Evolutionary conservation across 2,329 filamentous ascomycete genomes (phyloP), one percentile per base, ranked within the genome.

Genomic region (Ceratocystis albifundus): DNA sequence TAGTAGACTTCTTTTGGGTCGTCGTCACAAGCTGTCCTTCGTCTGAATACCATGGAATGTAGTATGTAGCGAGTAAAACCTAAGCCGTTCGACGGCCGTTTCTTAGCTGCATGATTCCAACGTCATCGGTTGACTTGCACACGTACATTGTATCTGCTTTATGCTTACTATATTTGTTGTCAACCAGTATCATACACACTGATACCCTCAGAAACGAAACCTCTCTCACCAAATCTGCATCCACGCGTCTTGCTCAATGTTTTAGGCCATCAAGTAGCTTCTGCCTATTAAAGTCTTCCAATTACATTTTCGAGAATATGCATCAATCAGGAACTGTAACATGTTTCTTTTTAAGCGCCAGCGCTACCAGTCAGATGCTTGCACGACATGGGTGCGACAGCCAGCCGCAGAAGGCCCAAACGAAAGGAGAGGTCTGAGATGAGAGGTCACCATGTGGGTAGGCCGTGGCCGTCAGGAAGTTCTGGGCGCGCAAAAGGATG

Each of bases 371-470:
- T n/a, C 25, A 30, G 7, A 30, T 28, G 28, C 25, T 63, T 48
- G 41, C 41, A 63, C 61, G 61, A 63, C 61, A 63, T 63, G 61
- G 61, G 20, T 50, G 44, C 22, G 61, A 22, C 61, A 48, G 25
- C 46, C 22, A 20, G 44, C 30, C 25, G 25, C 6, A 50, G 22
- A 36, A 46, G 46, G 17, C 61, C 36, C 46, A 63, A 63, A n/a
- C 17, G 32, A 36, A 32, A 25, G 55, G 30, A 59, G n/a, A 59
- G 55, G 25, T 15, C n/a, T 59, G 12, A 30, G 55, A 36, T 36
- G 55, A 3, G 55, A 59, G 30, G 28, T 32, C 55, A 32, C 25
- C 55, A 59, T 28, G 55, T 20, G 28, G 55, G 36, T 59, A 59
- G 55, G 28, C 12, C 28, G 20, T 17, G n/a, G 55, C 36, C 32